A percentile compares a stretch with the other conserved stretches of the same genome.
Evolutionary conservation across 495 filamentous ascomycete species (phyloP).

Genomic region (Copromyces sp.): DNA sequence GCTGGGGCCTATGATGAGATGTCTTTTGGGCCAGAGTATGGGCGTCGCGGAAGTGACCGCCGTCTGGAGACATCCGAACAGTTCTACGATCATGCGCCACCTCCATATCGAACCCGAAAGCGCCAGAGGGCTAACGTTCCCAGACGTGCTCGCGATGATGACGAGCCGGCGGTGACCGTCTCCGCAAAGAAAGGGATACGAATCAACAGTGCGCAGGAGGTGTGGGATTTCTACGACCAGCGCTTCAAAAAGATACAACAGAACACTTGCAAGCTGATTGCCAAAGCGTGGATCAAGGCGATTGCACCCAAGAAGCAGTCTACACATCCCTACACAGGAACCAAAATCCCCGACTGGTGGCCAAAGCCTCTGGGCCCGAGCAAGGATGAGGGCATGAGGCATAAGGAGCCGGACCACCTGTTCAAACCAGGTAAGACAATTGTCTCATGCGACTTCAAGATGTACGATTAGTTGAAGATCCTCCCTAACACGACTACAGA

Average conservation of each 20-base stretch:
- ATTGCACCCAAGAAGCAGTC: slow-evolving; percentile 83
- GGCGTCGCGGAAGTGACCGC: slow-evolving; percentile 7
- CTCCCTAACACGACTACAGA: slow-evolving; percentile 31
- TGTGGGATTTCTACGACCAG: slow-evolving; percentile 54
- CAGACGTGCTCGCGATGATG: slow-evolving; percentile 20
- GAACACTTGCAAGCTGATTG: slow-evolving; percentile 59
- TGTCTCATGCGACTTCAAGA: neutral
- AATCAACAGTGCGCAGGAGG: slow-evolving; percentile 45
- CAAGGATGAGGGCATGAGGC: slow-evolving; percentile 35
- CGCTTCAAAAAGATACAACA: slow-evolving; percentile 63
- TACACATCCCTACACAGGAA: slow-evolving; percentile 68
- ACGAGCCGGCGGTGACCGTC: slow-evolving; percentile 12
- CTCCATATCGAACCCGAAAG: slow-evolving; percentile 20
- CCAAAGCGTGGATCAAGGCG: slow-evolving; percentile 71
- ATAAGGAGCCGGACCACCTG: slow-evolving; percentile 81
- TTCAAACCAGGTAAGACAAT: slow-evolving; percentile 54
- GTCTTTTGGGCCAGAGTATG: slow-evolving; percentile 3
- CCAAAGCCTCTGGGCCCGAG: slow-evolving; percentile 44
- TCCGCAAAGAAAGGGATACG: slow-evolving; percentile 29
- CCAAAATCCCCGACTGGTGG: slow-evolving; percentile 73
- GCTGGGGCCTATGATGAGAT: neutral
- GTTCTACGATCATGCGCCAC: slow-evolving; percentile 3
- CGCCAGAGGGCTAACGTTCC: slow-evolving; percentile 21
- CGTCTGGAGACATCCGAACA: slow-evolving; percentile 5
- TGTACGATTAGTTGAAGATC: neutral